phyloP scores from a whole-genome alignment of 73 alveolate genomes.

The Blepharisma japonicum region DNA sequence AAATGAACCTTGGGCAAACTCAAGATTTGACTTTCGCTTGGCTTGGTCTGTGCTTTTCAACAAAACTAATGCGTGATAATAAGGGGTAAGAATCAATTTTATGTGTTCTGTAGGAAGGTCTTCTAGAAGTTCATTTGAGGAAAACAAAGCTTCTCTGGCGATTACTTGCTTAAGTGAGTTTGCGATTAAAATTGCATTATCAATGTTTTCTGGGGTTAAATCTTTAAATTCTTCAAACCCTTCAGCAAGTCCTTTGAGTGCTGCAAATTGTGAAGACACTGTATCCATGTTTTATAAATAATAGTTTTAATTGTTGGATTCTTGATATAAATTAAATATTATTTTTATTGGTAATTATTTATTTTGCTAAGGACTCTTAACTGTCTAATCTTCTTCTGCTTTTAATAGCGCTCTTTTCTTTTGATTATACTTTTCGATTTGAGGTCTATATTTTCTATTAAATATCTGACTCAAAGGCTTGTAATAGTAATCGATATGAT shows the following conservation, averaged over 20 bases:
- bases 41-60: conserved; percentile 1
- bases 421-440: too few relatives aligned
- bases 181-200: not conserved
- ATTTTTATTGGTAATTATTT: too few relatives aligned
- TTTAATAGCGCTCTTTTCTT: too few relatives aligned
- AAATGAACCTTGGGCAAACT: not conserved
- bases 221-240: conserved; percentile 16
- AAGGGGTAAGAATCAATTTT: conserved; percentile 1
- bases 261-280: not conserved
- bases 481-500: too few relatives aligned
- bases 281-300: not conserved
- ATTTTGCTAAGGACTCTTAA: too few relatives aligned
- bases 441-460: too few relatives aligned
- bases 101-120: conserved; percentile 26
- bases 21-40: conserved; percentile 9
- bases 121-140: conserved; percentile 25
- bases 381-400: too few relatives aligned
- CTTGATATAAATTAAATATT: too few relatives aligned
- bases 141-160: not conserved
- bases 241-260: not conserved
- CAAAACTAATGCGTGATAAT: not conserved
- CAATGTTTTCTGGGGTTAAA: conserved; percentile 15
- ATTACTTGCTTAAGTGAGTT: not conserved
- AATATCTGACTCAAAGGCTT: too few relatives aligned
- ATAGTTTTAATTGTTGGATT: too few relatives aligned